Conservation (phyloP, 2,329 filamentous ascomycete species). For the Aspergillus chevalieri region DNA sequence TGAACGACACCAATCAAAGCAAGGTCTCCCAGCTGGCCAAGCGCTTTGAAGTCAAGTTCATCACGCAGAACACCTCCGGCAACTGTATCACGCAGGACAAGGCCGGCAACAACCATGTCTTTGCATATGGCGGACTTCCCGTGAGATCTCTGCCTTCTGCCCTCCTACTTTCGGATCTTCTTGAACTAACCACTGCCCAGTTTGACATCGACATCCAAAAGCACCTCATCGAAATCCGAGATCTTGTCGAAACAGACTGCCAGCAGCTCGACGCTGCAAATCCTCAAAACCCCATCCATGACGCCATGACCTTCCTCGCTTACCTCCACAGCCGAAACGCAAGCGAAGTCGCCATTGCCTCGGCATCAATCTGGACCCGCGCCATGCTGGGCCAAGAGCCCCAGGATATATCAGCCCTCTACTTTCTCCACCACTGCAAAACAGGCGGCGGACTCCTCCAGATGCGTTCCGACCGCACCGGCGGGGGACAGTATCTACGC, state of each 20-base stretch:
- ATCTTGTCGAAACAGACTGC: constrained; percentile 33
- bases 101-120: no score
- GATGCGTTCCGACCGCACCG: constrained; percentile 48
- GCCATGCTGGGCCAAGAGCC: constrained; percentile 50
- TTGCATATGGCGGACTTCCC: no score
- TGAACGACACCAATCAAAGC: no score
- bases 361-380: constrained; percentile 42
- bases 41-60: no score
- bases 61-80: no score
- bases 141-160: no score
- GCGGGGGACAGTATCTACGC: constrained; percentile 50
- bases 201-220: constrained; percentile 17
- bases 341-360: constrained; percentile 23
- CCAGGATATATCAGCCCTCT: constrained; percentile 46
- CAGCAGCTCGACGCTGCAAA: constrained; percentile 25
- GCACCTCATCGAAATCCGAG: constrained; percentile 28
- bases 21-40: no score
- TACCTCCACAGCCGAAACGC: constrained; percentile 30
- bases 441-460: constrained; percentile 47
- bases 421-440: constrained; percentile 52
- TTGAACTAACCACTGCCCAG: neutral
- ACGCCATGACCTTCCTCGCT: constrained; percentile 35
- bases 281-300: constrained; percentile 22
- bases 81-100: no score
- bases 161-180: no score